These are phyloP conservation scores for Ustilago lituana DNA, from an alignment of 1,284 basidiomycete genomes.

Conservation along the genomic window DNA sequence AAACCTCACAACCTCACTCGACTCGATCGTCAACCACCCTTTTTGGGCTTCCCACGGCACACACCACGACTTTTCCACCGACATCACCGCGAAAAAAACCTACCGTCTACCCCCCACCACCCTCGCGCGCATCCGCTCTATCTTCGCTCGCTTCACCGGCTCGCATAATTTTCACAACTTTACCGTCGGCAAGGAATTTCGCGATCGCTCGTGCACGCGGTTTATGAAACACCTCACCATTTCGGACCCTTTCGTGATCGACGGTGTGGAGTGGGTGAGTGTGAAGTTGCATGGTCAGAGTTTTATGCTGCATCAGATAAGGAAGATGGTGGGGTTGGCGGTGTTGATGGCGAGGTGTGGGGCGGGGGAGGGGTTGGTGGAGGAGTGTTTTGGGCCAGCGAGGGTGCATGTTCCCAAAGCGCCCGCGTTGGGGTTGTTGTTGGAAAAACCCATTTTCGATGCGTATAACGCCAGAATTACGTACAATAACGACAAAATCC, in stretches of 20 bases:
- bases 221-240: constrained; percentile 68
- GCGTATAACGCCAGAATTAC: constrained; percentile 77
- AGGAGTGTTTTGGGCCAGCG: constrained; percentile 74
- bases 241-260: constrained; percentile 74
- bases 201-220: constrained; percentile 81
- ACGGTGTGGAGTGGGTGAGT: constrained; percentile 93
- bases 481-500: constrained; percentile 52
- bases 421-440: constrained; percentile 90
- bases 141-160: constrained; percentile 53
- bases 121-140: constrained; percentile 51
- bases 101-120: constrained; percentile 47
- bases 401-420: constrained; percentile 92
- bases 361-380: constrained; percentile 54
- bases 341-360: constrained; percentile 72
- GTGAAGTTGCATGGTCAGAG: constrained; percentile 95
- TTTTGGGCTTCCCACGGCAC: constrained; percentile 60
- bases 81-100: constrained; percentile 57
- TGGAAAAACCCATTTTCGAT: constrained; percentile 89
- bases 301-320: constrained; percentile 96
- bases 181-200: constrained; percentile 85
- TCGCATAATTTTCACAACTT: constrained; percentile 92
- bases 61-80: constrained; percentile 43
- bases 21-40: constrained; percentile 53
- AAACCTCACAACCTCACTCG: constrained; percentile 3
- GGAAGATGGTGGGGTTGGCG: constrained; percentile 94